Conservation (phyloP, 139 green algal genomes). For the Pleodorina starrii region DNA sequence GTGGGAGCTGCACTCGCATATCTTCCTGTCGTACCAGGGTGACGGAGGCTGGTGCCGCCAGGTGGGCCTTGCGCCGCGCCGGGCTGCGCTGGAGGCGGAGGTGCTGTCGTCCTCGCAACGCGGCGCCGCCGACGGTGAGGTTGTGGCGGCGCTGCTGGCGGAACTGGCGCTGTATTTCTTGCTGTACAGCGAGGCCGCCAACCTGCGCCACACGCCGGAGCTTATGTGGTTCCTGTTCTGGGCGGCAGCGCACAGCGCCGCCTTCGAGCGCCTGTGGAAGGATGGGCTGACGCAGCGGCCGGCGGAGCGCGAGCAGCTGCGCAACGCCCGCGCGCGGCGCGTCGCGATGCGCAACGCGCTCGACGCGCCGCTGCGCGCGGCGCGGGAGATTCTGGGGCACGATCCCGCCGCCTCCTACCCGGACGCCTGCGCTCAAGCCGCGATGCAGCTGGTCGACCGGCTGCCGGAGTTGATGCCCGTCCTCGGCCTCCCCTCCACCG, state of each 20-base stretch:
- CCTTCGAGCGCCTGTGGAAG: background rate
- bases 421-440: background rate
- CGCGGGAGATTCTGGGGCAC: background rate
- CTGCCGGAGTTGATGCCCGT: conserved; percentile 8
- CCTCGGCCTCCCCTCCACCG: background rate
- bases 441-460: background rate
- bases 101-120: background rate
- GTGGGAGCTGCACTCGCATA: conserved; percentile 34
- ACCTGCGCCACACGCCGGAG: conserved; percentile 84
- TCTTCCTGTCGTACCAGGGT: conserved; percentile 43
- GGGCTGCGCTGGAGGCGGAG: background rate
- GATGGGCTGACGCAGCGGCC: background rate
- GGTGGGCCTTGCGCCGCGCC: conserved; percentile 11
- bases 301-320: background rate
- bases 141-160: conserved; percentile 31
- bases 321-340: background rate
- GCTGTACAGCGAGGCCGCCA: conserved; percentile 73
- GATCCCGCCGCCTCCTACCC: conserved; percentile 12
- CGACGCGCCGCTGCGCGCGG: background rate
- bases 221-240: conserved; percentile 86
- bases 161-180: conserved; percentile 58
- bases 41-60: background rate
- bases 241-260: conserved; percentile 21
- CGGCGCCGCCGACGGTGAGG: background rate
- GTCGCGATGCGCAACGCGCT: conserved; percentile 16